Base-by-base conservation (phyloP, 1,139 yeast genomes). In the Entelexis paramagnoliae region DNA sequence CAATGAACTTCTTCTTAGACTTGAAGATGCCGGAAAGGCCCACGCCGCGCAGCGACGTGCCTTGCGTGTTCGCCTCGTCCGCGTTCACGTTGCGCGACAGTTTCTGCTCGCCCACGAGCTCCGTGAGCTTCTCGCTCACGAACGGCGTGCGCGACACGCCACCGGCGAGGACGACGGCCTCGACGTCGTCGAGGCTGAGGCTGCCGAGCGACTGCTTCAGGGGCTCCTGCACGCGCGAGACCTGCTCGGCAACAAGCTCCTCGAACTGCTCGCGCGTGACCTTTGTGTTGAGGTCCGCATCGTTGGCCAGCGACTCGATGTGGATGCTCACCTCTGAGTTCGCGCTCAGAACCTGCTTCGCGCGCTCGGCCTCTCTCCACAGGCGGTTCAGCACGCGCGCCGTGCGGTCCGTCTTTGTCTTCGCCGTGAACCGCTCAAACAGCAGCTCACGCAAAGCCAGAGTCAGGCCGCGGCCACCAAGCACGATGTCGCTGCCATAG, bases 131-230 rank as follows among this genome's bases (percentile, higher is more conserved):
- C 6, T 69, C 62, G 66, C 87, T 94, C 50, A 91, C 82, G 62
- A 84, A 77, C 17, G 98, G 98, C 29, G 88, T 85, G 66, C 99
- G 80, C 11, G 93, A 80, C 0, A 95, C 79, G 0, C 98, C 99
- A 58, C 99, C 99, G 51, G 86, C 78, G 54, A 89, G 73, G 53
- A 91, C 79, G 4, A 93, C 79, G 0, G 96, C 83, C 22, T 75
- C 70, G 6, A 89, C 57, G 17, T 42, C 50, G 22, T 46, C 48
- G 16, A 42, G 13, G 14, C 52, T 3, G 30, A 79, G 72, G 1
- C 63, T 59, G 26, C 73, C 62, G 48, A 87, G 67, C 0, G 86
- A 81, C 34, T 71, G 69, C 19, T 68, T 60, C 46, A 89, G 72
- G 2, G 95, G 93, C 17, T 67, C 63, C 3, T 76, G 67, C 2